Base-by-base conservation (phyloP, 2,329 filamentous ascomycete genomes). In the Aspergillus awamori region DNA sequence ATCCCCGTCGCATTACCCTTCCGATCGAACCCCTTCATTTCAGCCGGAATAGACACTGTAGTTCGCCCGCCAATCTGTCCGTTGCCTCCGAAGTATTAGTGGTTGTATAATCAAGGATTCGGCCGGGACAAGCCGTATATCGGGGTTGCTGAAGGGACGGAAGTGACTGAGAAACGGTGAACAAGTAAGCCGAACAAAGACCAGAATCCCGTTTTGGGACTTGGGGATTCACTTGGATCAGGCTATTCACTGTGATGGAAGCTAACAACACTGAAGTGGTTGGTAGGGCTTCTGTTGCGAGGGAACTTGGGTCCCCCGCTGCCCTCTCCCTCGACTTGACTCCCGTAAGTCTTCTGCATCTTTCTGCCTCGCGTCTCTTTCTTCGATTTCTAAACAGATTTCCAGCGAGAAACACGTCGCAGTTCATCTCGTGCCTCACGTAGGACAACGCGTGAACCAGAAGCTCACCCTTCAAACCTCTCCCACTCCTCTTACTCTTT, bases 401-500 rank as follows among this genome's bases (percentile, higher is more conserved):
- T 22, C 17, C 33, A 63, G 65, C 57, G 52, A 38, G 59, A 53
- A 39, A 57, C 60, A 22, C 67, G 63, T 39, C 64, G 66, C 26
- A 68, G 64, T 45, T 68, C 62, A 15, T 66, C 67, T 63, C 64
- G 64, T 51, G 60, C 65, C 39, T 68, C 67, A 53, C 63, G 61
- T 13, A 65, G 60, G 62, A 57, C 66, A 30, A 65, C 65, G 3
- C 60, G 60, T 45, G 63, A 64, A 20, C 58, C 65, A 13, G 66
- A 67, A 33, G 24, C 61, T 13, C 62, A 53, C 30, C 45, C 58
- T 13, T 56, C 58, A 5, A 61, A 62, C 26, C 45, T 60, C 17
- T 63, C 68, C 43, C 66, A 66, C 38, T 61, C 66, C 4, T 67
- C 68, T 38, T 65, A 63, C 45, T 70, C 68, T 58, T 59, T 70